phyloP scores from a whole-genome alignment of 257 asterid genomes.

The Solanum verrucosum region DNA sequence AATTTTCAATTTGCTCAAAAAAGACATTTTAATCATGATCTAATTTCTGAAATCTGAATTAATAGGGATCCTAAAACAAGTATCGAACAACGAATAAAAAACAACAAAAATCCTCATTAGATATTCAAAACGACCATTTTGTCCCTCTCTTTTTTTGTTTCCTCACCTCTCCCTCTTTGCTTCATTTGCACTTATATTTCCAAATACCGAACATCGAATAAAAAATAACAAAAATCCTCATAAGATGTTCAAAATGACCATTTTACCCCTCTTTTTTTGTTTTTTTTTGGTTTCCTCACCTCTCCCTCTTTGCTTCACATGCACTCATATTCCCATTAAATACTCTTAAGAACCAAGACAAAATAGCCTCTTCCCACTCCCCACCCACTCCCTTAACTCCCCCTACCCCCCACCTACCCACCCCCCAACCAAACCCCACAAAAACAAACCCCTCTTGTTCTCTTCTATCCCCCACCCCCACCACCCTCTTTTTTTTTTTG shows the following conservation, averaged over 20 bases:
- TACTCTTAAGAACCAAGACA: slow-evolving; percentile 25
- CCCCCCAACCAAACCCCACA: neutral
- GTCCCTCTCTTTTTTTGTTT: neutral
- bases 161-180: slow-evolving; percentile 2
- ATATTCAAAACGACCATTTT: neutral
- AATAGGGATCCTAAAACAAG: neutral
- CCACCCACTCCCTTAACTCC: neutral
- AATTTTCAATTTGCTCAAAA: neutral
- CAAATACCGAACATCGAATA: neutral
- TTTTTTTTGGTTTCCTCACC: neutral
- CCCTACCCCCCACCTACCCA: neutral
- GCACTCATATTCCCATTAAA: slow-evolving; percentile 31
- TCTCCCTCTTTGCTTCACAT: slow-evolving; percentile 31
- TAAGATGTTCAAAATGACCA: neutral
- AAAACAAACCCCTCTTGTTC: neutral
- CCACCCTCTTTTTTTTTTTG: neutral
- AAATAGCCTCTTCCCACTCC: neutral
- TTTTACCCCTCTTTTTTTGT: neutral
- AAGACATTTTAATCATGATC: neutral
- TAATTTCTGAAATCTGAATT: neutral
- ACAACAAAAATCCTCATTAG: neutral
- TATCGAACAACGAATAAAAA: neutral
- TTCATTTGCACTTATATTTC: slow-evolving; percentile 43
- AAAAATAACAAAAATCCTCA: neutral
- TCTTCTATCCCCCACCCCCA: neutral